These are phyloP conservation scores for Mollisiaceae sp. DNA, from an alignment of 2,329 filamentous ascomycete species.

Conservation along the genomic window DNA sequence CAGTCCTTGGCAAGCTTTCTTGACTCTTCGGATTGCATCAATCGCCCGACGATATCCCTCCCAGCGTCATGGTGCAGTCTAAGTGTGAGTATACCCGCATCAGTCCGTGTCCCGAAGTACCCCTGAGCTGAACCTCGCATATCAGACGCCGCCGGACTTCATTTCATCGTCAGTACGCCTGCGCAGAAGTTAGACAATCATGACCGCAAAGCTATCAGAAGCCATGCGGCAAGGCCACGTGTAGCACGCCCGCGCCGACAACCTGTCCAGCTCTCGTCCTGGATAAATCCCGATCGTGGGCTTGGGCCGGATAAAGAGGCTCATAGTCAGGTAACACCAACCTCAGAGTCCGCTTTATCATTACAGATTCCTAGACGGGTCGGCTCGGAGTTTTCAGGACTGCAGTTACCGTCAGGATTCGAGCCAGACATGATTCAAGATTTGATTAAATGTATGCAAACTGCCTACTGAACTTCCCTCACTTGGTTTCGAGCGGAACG, in stretches of 20 bases:
- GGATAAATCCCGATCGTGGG: conserved; percentile 1
- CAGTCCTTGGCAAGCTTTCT: background rate
- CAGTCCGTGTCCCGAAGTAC: background rate
- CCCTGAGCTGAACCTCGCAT: background rate
- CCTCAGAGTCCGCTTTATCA: background rate
- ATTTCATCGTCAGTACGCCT: conserved; percentile 3
- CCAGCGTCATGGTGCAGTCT: background rate
- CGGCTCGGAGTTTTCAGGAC: background rate
- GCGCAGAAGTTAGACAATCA: background rate
- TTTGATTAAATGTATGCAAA: background rate
- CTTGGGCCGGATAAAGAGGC: background rate
- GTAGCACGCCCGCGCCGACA: background rate
- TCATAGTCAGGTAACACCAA: background rate
- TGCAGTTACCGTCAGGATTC: background rate
- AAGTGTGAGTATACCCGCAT: background rate
- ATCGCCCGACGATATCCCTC: background rate
- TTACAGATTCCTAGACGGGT: background rate
- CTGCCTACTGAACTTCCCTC: background rate
- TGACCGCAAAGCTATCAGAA: conserved; percentile 6
- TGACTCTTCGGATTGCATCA: background rate
- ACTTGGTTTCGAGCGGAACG: background rate
- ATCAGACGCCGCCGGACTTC: background rate
- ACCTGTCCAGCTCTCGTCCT: background rate
- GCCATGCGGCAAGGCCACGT: conserved; percentile 2
- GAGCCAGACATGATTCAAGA: background rate